Evolutionary conservation across 2,329 filamentous ascomycete genomes (phyloP), one percentile per base, ranked within the genome.

Genomic region (Lecanosticta acicola): DNA sequence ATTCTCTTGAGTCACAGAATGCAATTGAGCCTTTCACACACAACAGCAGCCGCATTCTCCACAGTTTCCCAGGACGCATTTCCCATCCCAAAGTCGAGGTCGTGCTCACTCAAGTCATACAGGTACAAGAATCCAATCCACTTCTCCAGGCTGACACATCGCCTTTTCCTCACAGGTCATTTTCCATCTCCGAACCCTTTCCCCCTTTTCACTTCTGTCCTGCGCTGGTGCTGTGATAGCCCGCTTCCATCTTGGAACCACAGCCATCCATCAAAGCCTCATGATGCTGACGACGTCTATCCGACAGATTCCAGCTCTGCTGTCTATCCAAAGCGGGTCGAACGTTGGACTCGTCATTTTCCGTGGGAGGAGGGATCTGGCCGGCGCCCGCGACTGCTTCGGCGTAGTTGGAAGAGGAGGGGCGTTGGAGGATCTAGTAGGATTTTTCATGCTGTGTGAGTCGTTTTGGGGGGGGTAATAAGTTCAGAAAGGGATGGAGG

Each of bases 211-310:
- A n/a, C 16, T 20, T 24, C 24, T 39, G 16, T 16, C 2, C n/a
- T 18, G 18, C 34, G 20, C 3, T 19, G 21, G 35, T 43, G 17
- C 35, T 46, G 19, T 33, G 26, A 40, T 49, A 46, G 18, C 40
- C 45, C n/a, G 19, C 29, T 21, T 13, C 43, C 44, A 32, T 43
- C 48, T 36, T 40, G 51, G 16, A 13, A 35, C 39, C 20, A 18
- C 40, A 33, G 21, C 33, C 41, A 13, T 34, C 54, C 33, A 64
- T 41, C 48, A 61, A 54, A 36, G 53, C 45, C 52, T 61, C 59
- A 51, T 61, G 59, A 39, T 53, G 43, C 18, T 55, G 49, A 5
- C 64, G 53, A 53, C 61, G 64, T 51, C 54, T 49, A 41, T 66
- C 62, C 11, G 49, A 46, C 51, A 51, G 48, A 39, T 55, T 60